Evolutionary conservation across 2,329 filamentous ascomycete genomes (phyloP).

Genomic region (Nemania serpens): DNA sequence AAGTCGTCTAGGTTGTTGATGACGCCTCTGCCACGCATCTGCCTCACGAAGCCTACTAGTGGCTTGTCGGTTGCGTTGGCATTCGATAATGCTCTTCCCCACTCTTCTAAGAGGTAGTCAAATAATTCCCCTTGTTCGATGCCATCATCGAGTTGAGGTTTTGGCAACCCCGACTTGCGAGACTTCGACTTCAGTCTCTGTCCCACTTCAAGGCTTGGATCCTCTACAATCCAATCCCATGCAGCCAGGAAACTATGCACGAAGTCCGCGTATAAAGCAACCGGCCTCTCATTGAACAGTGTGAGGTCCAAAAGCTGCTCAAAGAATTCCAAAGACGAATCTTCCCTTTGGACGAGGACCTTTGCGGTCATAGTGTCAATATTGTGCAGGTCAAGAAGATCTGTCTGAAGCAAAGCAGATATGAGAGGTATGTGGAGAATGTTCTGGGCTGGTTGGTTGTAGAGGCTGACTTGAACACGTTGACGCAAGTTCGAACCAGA

Average conservation of each 20-base stretch:
- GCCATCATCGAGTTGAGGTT: constrained; percentile 55
- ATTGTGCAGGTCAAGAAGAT: constrained; percentile 65
- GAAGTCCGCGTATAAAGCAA: constrained; percentile 84
- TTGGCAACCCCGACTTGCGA: constrained; percentile 47
- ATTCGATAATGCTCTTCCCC: constrained; percentile 82
- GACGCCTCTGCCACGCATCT: constrained; percentile 75
- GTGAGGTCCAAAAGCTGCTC: constrained; percentile 78
- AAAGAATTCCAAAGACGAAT: constrained; percentile 77
- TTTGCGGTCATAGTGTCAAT: constrained; percentile 76
- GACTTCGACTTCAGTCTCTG: constrained; percentile 73
- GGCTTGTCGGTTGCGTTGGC: constrained; percentile 75
- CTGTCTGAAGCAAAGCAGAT: constrained; percentile 61
- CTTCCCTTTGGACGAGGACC: constrained; percentile 71
- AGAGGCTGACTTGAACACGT: constrained; percentile 60
- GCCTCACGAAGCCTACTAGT: constrained; percentile 76
- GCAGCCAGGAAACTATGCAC: constrained; percentile 80
- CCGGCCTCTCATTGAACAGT: constrained; percentile 76
- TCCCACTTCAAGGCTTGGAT: constrained; percentile 66
- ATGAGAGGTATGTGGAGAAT: constrained; percentile 64
- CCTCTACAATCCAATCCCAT: constrained; percentile 78
- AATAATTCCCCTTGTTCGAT: constrained; percentile 76
- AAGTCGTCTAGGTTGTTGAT: constrained; percentile 78
- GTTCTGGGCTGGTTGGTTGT: constrained; percentile 58
- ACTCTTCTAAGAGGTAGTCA: constrained; percentile 95
- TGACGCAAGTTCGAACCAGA: constrained; percentile 56